Evolutionary conservation across 1,139 yeast genomes (phyloP).

Genomic region (Protomyces arabidopsidicola): DNA sequence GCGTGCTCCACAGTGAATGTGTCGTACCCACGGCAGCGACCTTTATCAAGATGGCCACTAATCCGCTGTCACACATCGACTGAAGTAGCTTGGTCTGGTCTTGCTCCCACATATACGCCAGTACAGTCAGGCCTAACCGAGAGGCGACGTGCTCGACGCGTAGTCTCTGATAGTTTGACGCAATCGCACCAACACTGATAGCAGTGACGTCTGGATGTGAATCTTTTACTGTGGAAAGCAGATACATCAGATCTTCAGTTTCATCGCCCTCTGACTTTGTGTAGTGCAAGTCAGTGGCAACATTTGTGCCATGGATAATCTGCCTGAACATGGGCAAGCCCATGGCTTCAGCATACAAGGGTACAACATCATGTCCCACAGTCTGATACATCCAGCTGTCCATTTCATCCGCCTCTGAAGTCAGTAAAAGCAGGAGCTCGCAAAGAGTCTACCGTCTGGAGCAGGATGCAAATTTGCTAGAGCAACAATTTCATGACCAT

Average conservation of each 20-base stretch:
- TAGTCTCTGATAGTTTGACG: constrained; percentile 87
- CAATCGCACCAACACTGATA: constrained; percentile 91
- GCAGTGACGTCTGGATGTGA: constrained; percentile 72
- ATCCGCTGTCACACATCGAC: constrained; percentile 67
- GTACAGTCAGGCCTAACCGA: constrained; percentile 59
- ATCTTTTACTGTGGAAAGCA: constrained; percentile 43
- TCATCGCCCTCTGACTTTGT: constrained; percentile 63
- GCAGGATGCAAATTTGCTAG: constrained; percentile 78
- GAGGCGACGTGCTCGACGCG: constrained; percentile 87
- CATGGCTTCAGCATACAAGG: constrained; percentile 60
- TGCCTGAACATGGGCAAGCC: constrained; percentile 75
- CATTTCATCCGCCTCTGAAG: constrained; percentile 50
- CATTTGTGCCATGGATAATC: constrained; percentile 59
- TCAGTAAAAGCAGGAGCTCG: constrained; percentile 33
- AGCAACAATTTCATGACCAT: constrained; percentile 81
- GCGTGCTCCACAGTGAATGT: not conserved
- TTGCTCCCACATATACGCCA: constrained; percentile 86
- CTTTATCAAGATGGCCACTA: constrained; percentile 83
- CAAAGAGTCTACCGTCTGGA: constrained; percentile 36
- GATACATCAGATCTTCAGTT: constrained; percentile 66
- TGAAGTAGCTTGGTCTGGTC: constrained; percentile 70
- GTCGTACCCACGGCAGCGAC: constrained; percentile 72
- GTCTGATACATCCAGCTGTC: constrained; percentile 98
- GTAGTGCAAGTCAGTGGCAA: constrained; percentile 67
- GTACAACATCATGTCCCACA: constrained; percentile 84